These are phyloP conservation scores for Candida nemodendra DNA, from an alignment of 805 yeast species.

Conservation along the genomic window DNA sequence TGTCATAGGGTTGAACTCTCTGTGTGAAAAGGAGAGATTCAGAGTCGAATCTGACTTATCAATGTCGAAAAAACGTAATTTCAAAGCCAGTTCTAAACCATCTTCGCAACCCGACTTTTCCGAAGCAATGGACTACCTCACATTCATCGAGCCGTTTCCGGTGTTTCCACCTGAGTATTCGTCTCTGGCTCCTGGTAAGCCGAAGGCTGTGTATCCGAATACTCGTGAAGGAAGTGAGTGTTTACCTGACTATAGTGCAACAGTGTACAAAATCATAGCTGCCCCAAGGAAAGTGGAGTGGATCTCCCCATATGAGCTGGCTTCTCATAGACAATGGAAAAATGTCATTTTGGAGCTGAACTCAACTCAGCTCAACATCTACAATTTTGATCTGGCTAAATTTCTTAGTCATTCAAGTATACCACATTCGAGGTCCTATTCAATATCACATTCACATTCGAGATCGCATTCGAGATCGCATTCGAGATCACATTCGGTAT, in stretches of 20 bases:
- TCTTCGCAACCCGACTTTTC: background rate
- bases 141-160: constrained; percentile 37
- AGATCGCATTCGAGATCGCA: constrained; percentile 2
- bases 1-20: too few relatives aligned
- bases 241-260: constrained; percentile 66
- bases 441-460: background rate
- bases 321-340: constrained; percentile 71
- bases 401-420: too few relatives aligned
- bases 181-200: constrained; percentile 35
- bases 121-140: constrained; percentile 6
- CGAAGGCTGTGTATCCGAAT: constrained; percentile 34
- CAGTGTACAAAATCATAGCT: constrained; percentile 58
- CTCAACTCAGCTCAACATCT: constrained; percentile 81
- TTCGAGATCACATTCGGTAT: background rate
- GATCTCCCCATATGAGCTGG: constrained; percentile 71
- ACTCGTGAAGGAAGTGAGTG: constrained; percentile 34
- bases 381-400: constrained; percentile 36
- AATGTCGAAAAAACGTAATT: background rate
- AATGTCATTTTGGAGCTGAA: constrained; percentile 68
- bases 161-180: constrained; percentile 38
- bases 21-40: too few relatives aligned
- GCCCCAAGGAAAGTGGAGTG: constrained; percentile 70
- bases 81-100: constrained; percentile 5
- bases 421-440: constrained; percentile 5
- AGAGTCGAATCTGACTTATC: too few relatives aligned